Evolutionary conservation across 176 grass and related monocot genomes (phyloP), one percentile per base, ranked within the genome.

Genomic region (Hordeum marinum): DNA sequence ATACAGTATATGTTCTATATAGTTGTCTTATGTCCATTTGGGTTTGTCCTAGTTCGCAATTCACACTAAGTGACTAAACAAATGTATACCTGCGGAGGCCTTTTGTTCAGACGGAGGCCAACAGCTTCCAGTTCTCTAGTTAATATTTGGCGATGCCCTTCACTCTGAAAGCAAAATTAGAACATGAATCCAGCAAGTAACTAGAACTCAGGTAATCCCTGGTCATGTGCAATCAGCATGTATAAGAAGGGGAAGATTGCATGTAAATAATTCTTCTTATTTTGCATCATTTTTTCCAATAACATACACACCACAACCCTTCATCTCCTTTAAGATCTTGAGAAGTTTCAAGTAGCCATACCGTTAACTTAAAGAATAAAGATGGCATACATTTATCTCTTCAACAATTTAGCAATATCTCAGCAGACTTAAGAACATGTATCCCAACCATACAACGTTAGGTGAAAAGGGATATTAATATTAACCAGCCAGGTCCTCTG

Each of bases 61-160:
- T 52, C 61, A 50, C 35, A 82, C 10, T 45, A 73, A 46, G 15
- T 50, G 71, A 72, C 40, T 14, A 79, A 54, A 26, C 31, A 83
- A 77, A 68, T 11, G 18, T 77, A 41, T 92, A 99, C 96, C 90
- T 92, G 96, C 40, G 96, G 96, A 78, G 91, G 96, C 69, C 90
- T 95, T 89, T 99, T 96, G 90, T 99, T 99, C 67, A 96, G 90
- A 85, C 91, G 93, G 35, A 99, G 84, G 50, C 96, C 96, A 78
- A 99, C 96, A 87, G 96, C 91, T 92, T 99, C 93, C 75, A 96
- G 41, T 88, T 99, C 96, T 84, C 72, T 96, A 72, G 93, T 99
- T 84, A 99, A 88, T 87, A 99, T 99, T 83, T 99, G 96, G 21
- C 90, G 91, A 92, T 99, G 96, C 40, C 93, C 96, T 90, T 99